Conservation (phyloP, 192 early-diverging fungal genomes). For the Neocallimastix lanati region DNA sequence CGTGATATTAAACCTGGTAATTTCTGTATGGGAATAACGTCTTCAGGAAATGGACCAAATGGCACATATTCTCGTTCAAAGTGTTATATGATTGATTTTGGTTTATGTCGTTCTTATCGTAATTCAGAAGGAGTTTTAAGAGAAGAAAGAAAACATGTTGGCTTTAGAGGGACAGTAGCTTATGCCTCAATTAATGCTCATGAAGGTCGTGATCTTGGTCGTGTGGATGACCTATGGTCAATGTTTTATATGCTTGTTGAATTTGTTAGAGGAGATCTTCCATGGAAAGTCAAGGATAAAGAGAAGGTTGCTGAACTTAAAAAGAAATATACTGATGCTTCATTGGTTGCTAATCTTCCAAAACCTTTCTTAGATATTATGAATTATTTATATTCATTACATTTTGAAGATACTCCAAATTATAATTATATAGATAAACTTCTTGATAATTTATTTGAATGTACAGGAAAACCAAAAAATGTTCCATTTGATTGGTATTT, state of each 20-base stretch:
- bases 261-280: slow-evolving; percentile 22
- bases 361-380: slow-evolving; percentile 3
- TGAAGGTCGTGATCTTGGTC: slow-evolving; percentile 18
- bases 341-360: slow-evolving; percentile 10
- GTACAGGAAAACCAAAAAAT: slow-evolving; percentile 1
- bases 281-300: slow-evolving; percentile 37
- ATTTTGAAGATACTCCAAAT: slow-evolving; percentile 13
- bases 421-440: slow-evolving; percentile 9
- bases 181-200: slow-evolving; percentile 29
- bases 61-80: not conserved
- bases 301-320: slow-evolving; percentile 3
- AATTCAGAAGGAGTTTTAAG: slow-evolving; percentile 9
- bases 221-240: slow-evolving; percentile 36
- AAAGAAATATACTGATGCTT: not conserved
- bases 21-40: not conserved
- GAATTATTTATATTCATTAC: slow-evolving; percentile 7
- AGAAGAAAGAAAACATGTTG: slow-evolving; percentile 21
- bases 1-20: slow-evolving; percentile 34
- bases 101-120: slow-evolving; percentile 18
- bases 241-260: slow-evolving; percentile 34
- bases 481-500: slow-evolving; percentile 14
- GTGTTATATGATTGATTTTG: slow-evolving; percentile 32
- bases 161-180: slow-evolving; percentile 33
- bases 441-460: slow-evolving; percentile 7
- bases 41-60: not conserved